A percentile compares a stretch with the other conserved stretches of the same genome.
phyloP scores from a whole-genome alignment of 257 asterid genomes.

The Euphrasia confusa region DNA sequence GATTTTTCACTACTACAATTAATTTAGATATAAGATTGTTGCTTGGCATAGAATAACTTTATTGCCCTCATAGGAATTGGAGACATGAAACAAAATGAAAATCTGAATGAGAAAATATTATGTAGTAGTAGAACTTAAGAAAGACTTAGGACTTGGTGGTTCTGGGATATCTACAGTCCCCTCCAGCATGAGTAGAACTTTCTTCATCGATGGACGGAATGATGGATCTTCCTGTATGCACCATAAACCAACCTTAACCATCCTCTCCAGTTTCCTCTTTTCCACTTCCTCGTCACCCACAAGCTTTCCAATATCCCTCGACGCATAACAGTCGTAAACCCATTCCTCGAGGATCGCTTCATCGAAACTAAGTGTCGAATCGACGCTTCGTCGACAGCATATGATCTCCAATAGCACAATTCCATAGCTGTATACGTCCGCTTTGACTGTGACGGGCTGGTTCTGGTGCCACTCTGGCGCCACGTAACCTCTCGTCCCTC shows the following conservation, averaged over 20 bases:
- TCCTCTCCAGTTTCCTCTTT: slow-evolving; percentile 31
- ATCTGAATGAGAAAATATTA: slow-evolving; percentile 8
- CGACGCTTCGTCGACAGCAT: slow-evolving; percentile 30
- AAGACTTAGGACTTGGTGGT: slow-evolving; percentile 50
- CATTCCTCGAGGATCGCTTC: slow-evolving; percentile 46
- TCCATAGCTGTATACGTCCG: slow-evolving; percentile 54
- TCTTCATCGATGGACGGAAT: slow-evolving; percentile 53
- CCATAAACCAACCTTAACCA: slow-evolving; percentile 45
- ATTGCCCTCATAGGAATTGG: too few species aligned
- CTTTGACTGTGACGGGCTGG: slow-evolving; percentile 46
- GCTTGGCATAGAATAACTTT: too few species aligned
- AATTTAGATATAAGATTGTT: too few species aligned
- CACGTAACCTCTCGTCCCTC: slow-evolving; percentile 52
- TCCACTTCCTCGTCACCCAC: slow-evolving; percentile 32
- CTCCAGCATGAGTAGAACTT: slow-evolving; percentile 54
- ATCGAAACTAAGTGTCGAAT: slow-evolving; percentile 32
- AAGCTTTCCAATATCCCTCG: slow-evolving; percentile 26
- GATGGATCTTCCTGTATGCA: slow-evolving; percentile 52
- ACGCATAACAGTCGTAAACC: slow-evolving; percentile 33
- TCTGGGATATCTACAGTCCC: slow-evolving; percentile 49
- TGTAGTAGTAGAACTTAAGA: background rate
- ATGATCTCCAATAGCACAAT: slow-evolving; percentile 46
- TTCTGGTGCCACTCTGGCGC: slow-evolving; percentile 55
- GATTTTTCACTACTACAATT: too few species aligned
- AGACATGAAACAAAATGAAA: background rate